phyloP scores from a whole-genome alignment of 225 moss, liverwort and hornwort species.

The Sphagnum tenellum region DNA sequence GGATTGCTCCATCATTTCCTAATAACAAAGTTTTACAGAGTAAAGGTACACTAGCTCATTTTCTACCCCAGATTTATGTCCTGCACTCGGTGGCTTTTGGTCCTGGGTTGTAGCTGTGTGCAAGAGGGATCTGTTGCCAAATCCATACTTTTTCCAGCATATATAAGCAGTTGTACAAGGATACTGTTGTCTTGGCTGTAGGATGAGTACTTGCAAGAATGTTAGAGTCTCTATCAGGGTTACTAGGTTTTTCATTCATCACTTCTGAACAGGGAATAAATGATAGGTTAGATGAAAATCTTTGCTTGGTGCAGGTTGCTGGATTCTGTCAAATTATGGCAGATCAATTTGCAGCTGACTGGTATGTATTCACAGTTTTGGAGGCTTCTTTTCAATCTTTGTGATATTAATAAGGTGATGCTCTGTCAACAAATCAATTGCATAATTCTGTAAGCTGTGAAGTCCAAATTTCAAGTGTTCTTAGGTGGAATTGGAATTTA shows the following conservation, averaged over 20 bases:
- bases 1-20: conserved; percentile 63
- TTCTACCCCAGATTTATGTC: not conserved
- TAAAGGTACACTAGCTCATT: conserved; percentile 35
- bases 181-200: too few relatives aligned
- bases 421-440: not conserved
- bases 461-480: not conserved
- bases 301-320: conserved; percentile 52
- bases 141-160: too few relatives aligned
- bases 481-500: not conserved
- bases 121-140: too few relatives aligned
- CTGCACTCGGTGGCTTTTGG: not conserved
- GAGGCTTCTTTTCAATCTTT: conserved; percentile 69
- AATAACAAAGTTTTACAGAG: conserved; percentile 79
- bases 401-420: conserved; percentile 90
- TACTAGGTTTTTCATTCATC: too few relatives aligned
- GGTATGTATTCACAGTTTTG: conserved; percentile 77
- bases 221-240: too few relatives aligned
- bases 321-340: conserved; percentile 86
- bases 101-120: too few relatives aligned
- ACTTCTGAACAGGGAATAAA: too few relatives aligned
- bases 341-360: conserved; percentile 71
- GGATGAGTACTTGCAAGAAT: too few relatives aligned
- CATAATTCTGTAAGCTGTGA: not conserved
- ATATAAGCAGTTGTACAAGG: too few relatives aligned
- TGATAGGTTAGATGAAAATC: not conserved